phyloP scores from a whole-genome alignment of 139 green algal species.

The Ettlia oleoabundans region DNA sequence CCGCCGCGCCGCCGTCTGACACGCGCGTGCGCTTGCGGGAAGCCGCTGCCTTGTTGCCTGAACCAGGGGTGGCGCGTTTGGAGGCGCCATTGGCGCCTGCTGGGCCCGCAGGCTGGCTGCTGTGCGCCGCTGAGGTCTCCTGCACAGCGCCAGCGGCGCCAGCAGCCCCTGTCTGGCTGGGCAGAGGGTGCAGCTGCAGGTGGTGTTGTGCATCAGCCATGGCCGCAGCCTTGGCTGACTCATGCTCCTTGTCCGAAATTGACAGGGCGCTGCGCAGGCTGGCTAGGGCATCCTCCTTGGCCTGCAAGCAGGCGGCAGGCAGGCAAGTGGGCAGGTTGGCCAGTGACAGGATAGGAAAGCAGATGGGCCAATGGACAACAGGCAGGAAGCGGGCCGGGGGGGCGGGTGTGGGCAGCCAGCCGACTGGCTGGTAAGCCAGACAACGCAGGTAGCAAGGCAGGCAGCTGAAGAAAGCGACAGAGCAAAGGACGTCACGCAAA shows the following conservation, averaged over 20 bases:
- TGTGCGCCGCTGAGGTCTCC: conserved; percentile 5
- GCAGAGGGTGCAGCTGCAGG: conserved; percentile 12
- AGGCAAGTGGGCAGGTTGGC: neutral
- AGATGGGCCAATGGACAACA: neutral
- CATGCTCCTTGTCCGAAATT: conserved; percentile 27
- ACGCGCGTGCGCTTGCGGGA: conserved; percentile 5
- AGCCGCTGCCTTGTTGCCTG: conserved; percentile 3
- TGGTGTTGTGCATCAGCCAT: conserved; percentile 19
- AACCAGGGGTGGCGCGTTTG: conserved; percentile 3
- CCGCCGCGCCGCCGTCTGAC: neutral
- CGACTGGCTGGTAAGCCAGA: no score
- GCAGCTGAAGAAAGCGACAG: no score
- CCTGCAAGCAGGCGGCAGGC: conserved; percentile 7
- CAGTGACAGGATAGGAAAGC: neutral
- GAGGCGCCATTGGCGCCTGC: neutral
- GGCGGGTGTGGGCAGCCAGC: no score
- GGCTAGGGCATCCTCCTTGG: conserved; percentile 29
- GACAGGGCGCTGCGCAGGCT: conserved; percentile 29
- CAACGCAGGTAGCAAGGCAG: no score
- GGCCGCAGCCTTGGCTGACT: neutral
- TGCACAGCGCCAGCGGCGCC: no score
- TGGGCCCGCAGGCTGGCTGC: conserved; percentile 15
- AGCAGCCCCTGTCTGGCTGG: neutral
- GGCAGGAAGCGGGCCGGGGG: no score
- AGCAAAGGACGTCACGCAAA: no score